These are phyloP conservation scores for Sophora flavescens DNA, from an alignment of 306 rosid species.

Conservation along the genomic window DNA sequence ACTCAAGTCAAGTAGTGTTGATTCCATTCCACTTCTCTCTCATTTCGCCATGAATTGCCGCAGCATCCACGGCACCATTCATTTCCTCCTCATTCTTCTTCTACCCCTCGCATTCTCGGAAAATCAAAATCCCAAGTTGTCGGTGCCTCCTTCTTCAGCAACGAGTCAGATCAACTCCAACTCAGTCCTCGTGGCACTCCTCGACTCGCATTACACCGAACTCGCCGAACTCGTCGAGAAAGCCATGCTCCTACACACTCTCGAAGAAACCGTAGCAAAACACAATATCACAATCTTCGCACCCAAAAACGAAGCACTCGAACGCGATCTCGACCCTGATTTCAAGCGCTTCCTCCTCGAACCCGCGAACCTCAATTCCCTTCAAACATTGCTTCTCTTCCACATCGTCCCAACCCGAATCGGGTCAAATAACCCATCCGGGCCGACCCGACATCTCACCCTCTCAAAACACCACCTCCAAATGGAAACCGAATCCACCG, in stretches of 20 bases:
- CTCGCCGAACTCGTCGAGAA: slow-evolving; percentile 76
- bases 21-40: slow-evolving; percentile 34
- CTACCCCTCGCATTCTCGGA: slow-evolving; percentile 49
- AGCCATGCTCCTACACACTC: slow-evolving; percentile 67
- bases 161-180: slow-evolving; percentile 76
- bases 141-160: background rate
- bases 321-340: slow-evolving; percentile 66
- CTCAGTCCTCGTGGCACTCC: slow-evolving; percentile 80
- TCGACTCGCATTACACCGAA: slow-evolving; percentile 86
- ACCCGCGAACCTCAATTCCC: slow-evolving; percentile 69
- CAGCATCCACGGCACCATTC: slow-evolving; percentile 40
- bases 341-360: slow-evolving; percentile 79
- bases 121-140: slow-evolving; percentile 31
- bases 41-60: slow-evolving; percentile 62
- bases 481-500: slow-evolving; percentile 51
- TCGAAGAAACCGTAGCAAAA: slow-evolving; percentile 63
- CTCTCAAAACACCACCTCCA: slow-evolving; percentile 51
- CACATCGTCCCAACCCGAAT: slow-evolving; percentile 67
- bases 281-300: slow-evolving; percentile 89
- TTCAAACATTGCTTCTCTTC: slow-evolving; percentile 59
- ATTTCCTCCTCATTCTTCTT: slow-evolving; percentile 32
- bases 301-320: slow-evolving; percentile 69
- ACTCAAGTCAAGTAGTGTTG: slow-evolving; percentile 15
- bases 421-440: slow-evolving; percentile 42
- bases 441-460: slow-evolving; percentile 48